These are phyloP conservation scores for Stylosanthes scabra DNA, from an alignment of 331 rosid genomes.

Conservation along the genomic window DNA sequence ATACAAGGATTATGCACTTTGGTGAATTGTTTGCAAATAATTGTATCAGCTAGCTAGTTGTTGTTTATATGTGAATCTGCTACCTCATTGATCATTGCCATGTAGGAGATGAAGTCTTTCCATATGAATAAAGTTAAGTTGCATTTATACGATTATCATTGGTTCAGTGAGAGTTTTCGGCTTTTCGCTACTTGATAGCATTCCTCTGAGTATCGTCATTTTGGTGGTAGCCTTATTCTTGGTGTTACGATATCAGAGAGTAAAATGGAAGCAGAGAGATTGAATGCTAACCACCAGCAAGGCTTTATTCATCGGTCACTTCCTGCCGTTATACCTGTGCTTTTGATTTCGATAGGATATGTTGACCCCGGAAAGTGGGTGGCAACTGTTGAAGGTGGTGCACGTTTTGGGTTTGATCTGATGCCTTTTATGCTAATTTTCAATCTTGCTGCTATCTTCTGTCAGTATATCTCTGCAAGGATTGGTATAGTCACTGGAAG, in stretches of 20 bases:
- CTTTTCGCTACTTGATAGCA: slow-evolving; percentile 39
- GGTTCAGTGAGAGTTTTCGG: slow-evolving; percentile 36
- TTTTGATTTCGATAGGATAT: slow-evolving; percentile 86
- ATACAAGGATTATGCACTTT: slow-evolving; percentile 32
- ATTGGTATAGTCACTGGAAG: slow-evolving; percentile 80
- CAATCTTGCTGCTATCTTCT: slow-evolving; percentile 89
- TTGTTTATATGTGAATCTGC: slow-evolving; percentile 24
- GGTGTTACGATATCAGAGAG: slow-evolving; percentile 33
- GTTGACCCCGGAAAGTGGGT: slow-evolving; percentile 99
- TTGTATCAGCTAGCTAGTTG: slow-evolving; percentile 27
- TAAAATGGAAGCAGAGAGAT: slow-evolving; percentile 62
- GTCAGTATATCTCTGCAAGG: slow-evolving; percentile 89
- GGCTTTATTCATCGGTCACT: slow-evolving; percentile 56
- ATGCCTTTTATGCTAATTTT: slow-evolving; percentile 65
- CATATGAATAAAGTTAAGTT: slow-evolving; percentile 29
- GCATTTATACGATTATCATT: slow-evolving; percentile 33
- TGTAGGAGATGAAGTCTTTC: slow-evolving; percentile 24
- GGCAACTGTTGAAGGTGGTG: slow-evolving; percentile 87
- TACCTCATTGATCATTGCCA: neutral
- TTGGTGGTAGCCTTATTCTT: slow-evolving; percentile 33
- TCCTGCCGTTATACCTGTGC: slow-evolving; percentile 70
- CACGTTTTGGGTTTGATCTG: slow-evolving; percentile 84
- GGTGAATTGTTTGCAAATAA: slow-evolving; percentile 38
- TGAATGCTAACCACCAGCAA: slow-evolving; percentile 41
- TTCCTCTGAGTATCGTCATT: slow-evolving; percentile 31